These are phyloP conservation scores for Auriscalpium orientale DNA, from an alignment of 768 basidiomycete genomes.

Conservation along the genomic window DNA sequence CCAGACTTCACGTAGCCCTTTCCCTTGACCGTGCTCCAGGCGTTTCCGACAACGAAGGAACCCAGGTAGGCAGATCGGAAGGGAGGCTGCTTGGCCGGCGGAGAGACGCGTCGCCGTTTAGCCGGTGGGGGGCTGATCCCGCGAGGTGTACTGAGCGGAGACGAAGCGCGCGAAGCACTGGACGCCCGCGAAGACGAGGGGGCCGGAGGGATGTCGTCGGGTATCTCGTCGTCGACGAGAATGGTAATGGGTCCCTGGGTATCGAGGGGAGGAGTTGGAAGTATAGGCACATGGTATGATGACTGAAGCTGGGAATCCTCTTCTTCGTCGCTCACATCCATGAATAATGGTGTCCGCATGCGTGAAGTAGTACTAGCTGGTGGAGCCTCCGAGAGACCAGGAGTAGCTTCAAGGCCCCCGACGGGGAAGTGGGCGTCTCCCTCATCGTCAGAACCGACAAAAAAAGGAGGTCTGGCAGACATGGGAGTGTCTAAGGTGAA, in stretches of 20 bases:
- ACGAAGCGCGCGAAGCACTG: slow-evolving; percentile 31
- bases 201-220: slow-evolving; percentile 3
- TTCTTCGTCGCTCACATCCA: slow-evolving; percentile 39
- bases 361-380: not conserved
- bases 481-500: slow-evolving; percentile 10
- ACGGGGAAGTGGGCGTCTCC: slow-evolving; percentile 17
- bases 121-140: slow-evolving; percentile 27
- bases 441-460: slow-evolving; percentile 51
- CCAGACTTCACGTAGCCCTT: slow-evolving; percentile 58
- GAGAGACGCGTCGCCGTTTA: slow-evolving; percentile 43
- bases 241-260: not conserved
- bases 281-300: no score
- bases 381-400: not conserved
- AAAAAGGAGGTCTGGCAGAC: slow-evolving; percentile 37
- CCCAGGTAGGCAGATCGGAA: slow-evolving; percentile 49
- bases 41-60: slow-evolving; percentile 60
- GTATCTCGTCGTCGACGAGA: slow-evolving; percentile 12
- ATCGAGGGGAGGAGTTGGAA: no score
- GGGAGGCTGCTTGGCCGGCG: not conserved
- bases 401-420: not conserved
- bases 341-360: slow-evolving; percentile 29
- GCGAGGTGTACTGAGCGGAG: slow-evolving; percentile 11
- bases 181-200: slow-evolving; percentile 28
- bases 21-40: slow-evolving; percentile 74
- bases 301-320: not conserved